Conservation (phyloP, 768 basidiomycete species). For the Gloeophyllum trabeum region DNA sequence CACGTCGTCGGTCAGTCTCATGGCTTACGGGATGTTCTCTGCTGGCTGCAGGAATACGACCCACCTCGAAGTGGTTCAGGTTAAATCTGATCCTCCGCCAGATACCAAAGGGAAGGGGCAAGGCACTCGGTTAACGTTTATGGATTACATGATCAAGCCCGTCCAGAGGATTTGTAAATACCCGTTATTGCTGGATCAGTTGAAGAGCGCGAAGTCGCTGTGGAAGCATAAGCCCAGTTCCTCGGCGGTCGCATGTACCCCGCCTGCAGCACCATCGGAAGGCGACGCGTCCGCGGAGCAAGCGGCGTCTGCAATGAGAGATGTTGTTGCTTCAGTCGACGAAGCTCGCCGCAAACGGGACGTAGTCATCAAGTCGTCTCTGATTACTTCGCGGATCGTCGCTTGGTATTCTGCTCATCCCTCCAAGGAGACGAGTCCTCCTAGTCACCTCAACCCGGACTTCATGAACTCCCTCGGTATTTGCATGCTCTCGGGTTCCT, state of each 20-base stretch:
- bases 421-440: conserved; percentile 2
- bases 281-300: no score
- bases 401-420: conserved; percentile 11
- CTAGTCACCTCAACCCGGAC: conserved; percentile 26
- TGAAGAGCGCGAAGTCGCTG: conserved; percentile 16
- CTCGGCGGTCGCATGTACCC: not conserved
- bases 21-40: not conserved
- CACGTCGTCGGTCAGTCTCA: not conserved
- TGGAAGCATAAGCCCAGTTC: not conserved
- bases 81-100: no score
- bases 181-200: conserved; percentile 76
- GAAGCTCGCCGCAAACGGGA: conserved; percentile 67
- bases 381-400: conserved; percentile 59
- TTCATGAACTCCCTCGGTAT: conserved; percentile 70
- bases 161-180: conserved; percentile 94
- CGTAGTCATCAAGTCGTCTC: conserved; percentile 48
- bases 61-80: no score
- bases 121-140: conserved; percentile 41
- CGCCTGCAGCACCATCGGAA: no score
- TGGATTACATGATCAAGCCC: conserved; percentile 96
- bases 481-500: conserved; percentile 71
- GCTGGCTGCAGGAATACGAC: no score
- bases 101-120: conserved; percentile 7
- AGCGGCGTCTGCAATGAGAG: conserved; percentile 62
- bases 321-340: conserved; percentile 68